These are phyloP conservation scores for Asterella californica DNA, from an alignment of 225 moss, liverwort and hornwort genomes.

Conservation along the genomic window DNA sequence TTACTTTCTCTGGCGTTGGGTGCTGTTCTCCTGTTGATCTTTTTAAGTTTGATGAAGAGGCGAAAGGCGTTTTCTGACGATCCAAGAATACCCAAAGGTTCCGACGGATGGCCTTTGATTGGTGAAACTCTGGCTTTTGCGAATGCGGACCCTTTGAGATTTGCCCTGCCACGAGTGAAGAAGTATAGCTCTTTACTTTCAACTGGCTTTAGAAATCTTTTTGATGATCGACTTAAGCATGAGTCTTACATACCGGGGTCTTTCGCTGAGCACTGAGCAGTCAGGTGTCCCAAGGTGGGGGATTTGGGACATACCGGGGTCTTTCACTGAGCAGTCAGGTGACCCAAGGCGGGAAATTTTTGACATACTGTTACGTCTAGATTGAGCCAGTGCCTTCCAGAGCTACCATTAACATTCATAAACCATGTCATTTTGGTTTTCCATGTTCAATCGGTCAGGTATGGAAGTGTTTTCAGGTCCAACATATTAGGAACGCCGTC, in stretches of 20 bases:
- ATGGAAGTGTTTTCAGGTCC: slow-evolving; percentile 40
- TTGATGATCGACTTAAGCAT: not conserved
- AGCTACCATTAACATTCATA: not conserved
- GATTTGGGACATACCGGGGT: no score
- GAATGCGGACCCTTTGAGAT: slow-evolving; percentile 32
- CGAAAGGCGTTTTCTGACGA: not conserved
- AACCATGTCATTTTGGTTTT: not conserved
- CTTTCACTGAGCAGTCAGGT: no score
- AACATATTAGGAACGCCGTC: slow-evolving; percentile 39
- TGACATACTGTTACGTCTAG: no score
- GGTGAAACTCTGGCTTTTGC: slow-evolving; percentile 45
- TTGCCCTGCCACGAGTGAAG: slow-evolving; percentile 30
- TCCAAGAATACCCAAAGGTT: slow-evolving; percentile 31
- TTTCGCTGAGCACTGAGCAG: no score
- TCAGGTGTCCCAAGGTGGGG: no score
- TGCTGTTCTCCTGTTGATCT: not conserved
- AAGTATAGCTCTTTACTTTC: slow-evolving; percentile 25
- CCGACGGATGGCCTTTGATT: slow-evolving; percentile 41
- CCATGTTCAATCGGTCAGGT: slow-evolving; percentile 22
- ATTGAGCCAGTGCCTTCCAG: not conserved
- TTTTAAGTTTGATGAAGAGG: not conserved
- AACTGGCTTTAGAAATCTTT: not conserved
- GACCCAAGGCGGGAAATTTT: no score
- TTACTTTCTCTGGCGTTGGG: not conserved
- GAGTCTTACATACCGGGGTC: not conserved